These are phyloP conservation scores for Neurospora sp. DNA, from an alignment of 2,329 filamentous ascomycete species.

Conservation along the genomic window DNA sequence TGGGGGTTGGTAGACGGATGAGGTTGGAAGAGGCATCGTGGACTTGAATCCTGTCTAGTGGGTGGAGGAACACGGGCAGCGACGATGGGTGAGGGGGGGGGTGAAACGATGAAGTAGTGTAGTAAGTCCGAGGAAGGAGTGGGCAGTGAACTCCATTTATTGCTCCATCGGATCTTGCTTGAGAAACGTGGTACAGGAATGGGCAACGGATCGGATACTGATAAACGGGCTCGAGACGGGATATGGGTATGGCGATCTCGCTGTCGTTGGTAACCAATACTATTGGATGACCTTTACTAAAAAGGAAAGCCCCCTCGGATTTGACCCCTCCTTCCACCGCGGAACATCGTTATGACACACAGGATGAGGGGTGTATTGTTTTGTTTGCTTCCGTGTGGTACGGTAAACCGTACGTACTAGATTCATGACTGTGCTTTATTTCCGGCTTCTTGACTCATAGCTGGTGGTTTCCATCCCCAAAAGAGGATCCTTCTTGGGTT, in stretches of 20 bases:
- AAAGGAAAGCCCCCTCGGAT: neutral
- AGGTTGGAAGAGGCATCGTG: slow-evolving; percentile 37
- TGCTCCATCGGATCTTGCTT: neutral
- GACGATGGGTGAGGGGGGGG: neutral
- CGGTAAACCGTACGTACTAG: neutral
- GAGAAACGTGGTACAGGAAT: neutral
- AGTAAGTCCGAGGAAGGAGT: neutral
- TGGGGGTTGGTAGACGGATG: slow-evolving; percentile 36
- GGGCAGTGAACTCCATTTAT: neutral
- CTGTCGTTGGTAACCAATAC: neutral
- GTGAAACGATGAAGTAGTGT: neutral
- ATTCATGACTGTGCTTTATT: neutral
- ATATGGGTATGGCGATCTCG: neutral
- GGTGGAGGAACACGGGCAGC: neutral
- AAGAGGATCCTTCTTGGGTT: neutral
- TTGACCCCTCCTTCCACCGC: neutral
- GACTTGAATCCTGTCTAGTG: neutral
- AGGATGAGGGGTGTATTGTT: neutral
- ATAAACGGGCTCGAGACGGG: neutral
- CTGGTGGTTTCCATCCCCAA: neutral
- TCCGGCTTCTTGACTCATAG: neutral
- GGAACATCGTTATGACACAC: neutral
- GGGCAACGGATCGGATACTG: neutral
- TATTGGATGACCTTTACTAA: neutral
- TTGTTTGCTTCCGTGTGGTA: neutral